Base-by-base conservation (phyloP, 345 rosid genomes). In the Crucihimalaya himalaica region DNA sequence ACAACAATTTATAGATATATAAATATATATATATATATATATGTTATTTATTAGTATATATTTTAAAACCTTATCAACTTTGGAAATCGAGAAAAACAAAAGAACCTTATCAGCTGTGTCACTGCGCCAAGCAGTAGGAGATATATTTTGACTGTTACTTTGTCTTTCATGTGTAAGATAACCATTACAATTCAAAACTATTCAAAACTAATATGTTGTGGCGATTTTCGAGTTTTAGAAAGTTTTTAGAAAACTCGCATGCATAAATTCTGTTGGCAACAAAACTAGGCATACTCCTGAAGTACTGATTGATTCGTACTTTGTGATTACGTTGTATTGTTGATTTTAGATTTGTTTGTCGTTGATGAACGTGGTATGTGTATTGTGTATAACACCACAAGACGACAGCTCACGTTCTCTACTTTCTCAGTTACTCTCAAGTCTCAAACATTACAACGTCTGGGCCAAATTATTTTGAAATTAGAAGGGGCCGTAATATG, bases 111-210 rank as follows among this genome's bases (percentile, higher is more conserved):
- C 56, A 50, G 19, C 31, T 34, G 14, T 19, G 27, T 48, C 18
- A 48, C 2, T 47, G 57, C 29, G 5, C 15, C 57, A 46, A 47
- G 4, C 27, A 31, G 29, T 31, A 28, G 19, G 15, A 32, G 45
- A 50, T 48, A 15, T 8, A 15, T 8, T 51, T 66, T 66, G 60
- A 51, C 5, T 66, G 71, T 35, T 66, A 51, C 37, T 37, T 66
- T 51, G 59, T 52, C 60, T 51, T 52, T 66, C 35, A 51, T 66
- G 21, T 50, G 12, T 5, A 35, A 23, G 4, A 50, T 9, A 48
- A 32, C 19, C 16, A 34, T 3, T 14, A 27, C 25, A 46, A 9
- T 1, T 31, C 12, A 11, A 8, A 16, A 66, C 1, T 57, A 57
- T 21, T 15, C 58, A 50, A 32, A 34, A 15, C 1, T 10, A 35